Conservation (phyloP, 345 rosid species). For the Melaleuca alternifolia region DNA sequence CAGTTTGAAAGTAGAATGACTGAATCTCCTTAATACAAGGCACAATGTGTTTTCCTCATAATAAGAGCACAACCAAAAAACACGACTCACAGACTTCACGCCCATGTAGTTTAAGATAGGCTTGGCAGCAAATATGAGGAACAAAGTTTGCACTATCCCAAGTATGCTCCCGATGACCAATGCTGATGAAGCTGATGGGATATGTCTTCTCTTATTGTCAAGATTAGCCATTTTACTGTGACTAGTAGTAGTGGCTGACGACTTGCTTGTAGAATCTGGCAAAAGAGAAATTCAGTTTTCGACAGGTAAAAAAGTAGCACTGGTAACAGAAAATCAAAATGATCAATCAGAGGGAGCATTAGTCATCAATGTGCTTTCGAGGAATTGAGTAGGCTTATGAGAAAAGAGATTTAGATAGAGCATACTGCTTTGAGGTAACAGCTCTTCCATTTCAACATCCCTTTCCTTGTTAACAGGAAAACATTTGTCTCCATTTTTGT, state of each 20-base stretch:
- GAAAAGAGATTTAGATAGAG: neutral
- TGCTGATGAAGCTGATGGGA: slow-evolving; percentile 95
- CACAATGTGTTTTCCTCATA: neutral
- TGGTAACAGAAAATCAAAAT: neutral
- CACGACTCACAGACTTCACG: slow-evolving; percentile 45
- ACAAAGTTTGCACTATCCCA: slow-evolving; percentile 65
- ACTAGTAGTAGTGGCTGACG: neutral
- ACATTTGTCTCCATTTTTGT: slow-evolving; percentile 8
- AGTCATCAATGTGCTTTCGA: neutral
- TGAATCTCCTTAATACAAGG: neutral
- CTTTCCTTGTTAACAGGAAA: slow-evolving; percentile 20
- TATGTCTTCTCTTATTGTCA: slow-evolving; percentile 32
- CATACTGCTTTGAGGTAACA: neutral
- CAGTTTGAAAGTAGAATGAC: neutral
- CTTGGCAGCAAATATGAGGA: slow-evolving; percentile 64
- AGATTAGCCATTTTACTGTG: slow-evolving; percentile 20
- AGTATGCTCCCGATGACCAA: slow-evolving; percentile 76
- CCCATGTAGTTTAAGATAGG: slow-evolving; percentile 89
- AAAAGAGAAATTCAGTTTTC: neutral
- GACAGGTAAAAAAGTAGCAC: neutral
- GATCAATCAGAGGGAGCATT: neutral
- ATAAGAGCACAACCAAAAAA: neutral
- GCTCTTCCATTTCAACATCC: slow-evolving; percentile 20
- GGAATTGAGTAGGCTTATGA: neutral
- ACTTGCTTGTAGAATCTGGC: slow-evolving; percentile 10